Evolutionary conservation across 768 basidiomycete species (phyloP).

Genomic region (Auriscalpium orientale): DNA sequence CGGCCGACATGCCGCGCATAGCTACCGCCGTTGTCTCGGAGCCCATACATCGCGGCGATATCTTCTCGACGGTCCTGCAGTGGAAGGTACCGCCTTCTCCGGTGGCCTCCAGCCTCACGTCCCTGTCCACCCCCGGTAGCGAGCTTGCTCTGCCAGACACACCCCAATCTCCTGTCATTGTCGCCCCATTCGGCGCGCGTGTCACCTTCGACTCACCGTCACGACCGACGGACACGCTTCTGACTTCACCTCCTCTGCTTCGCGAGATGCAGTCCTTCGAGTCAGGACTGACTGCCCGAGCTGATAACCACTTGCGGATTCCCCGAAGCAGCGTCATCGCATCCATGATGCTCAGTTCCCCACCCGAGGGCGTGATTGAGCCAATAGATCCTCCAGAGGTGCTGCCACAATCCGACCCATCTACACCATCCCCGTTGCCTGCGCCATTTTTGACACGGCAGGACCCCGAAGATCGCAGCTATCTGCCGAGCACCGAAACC

Average conservation of each 20-base stretch:
- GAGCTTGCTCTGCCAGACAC: slow-evolving; percentile 9
- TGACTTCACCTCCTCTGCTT: slow-evolving; percentile 36
- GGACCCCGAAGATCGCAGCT: slow-evolving; percentile 16
- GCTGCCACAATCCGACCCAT: not conserved
- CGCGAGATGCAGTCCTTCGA: slow-evolving; percentile 87
- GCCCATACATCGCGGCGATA: slow-evolving; percentile 35
- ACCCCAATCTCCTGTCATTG: slow-evolving; percentile 21
- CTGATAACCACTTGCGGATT: slow-evolving; percentile 24
- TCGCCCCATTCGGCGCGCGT: slow-evolving; percentile 57
- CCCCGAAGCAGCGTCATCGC: not conserved
- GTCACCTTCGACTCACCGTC: slow-evolving; percentile 56
- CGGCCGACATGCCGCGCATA: slow-evolving; percentile 50
- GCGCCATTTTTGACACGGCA: slow-evolving; percentile 8
- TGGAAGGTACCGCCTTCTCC: slow-evolving; percentile 41
- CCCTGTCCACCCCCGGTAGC: slow-evolving; percentile 17
- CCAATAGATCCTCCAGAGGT: not conserved
- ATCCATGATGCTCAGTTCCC: not conserved
- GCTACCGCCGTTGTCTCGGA: slow-evolving; percentile 19
- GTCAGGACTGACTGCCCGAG: slow-evolving; percentile 69
- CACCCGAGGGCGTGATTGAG: not conserved
- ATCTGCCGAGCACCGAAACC: slow-evolving; percentile 38
- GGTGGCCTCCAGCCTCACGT: slow-evolving; percentile 22
- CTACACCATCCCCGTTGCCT: slow-evolving; percentile 4
- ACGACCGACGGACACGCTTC: slow-evolving; percentile 33
- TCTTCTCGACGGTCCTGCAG: slow-evolving; percentile 61